phyloP scores from a whole-genome alignment of 176 grass and related monocot species.

The Thalia dealbata region DNA sequence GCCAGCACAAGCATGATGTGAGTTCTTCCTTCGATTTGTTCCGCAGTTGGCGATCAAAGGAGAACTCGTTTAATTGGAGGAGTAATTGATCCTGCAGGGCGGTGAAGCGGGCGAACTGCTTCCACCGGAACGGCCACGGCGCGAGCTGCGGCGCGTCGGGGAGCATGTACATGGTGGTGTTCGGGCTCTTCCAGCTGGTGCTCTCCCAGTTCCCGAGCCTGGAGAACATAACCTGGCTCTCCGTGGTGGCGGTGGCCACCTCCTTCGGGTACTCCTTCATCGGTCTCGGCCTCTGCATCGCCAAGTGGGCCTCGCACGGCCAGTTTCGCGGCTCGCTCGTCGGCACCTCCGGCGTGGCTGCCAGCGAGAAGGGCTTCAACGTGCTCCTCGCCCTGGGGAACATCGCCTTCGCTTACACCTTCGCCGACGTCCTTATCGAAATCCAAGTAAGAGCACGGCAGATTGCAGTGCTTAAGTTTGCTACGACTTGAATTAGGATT shows the following conservation, averaged over 20 bases:
- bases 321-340: constrained; percentile 50
- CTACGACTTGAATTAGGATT: too few species aligned
- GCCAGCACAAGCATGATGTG: constrained; percentile 97
- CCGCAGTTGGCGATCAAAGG: too few species aligned
- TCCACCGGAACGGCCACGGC: constrained; percentile 45
- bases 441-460: constrained; percentile 42
- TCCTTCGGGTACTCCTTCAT: constrained; percentile 98
- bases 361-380: constrained; percentile 57
- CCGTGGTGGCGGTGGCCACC: constrained; percentile 73
- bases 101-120: constrained; percentile 79
- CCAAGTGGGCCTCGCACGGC: constrained; percentile 66
- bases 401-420: constrained; percentile 93
- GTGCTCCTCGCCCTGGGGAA: constrained; percentile 83
- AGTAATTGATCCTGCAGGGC: too few species aligned
- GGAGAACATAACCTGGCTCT: constrained; percentile 97
- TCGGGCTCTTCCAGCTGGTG: constrained; percentile 68
- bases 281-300: constrained; percentile 77
- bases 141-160: constrained; percentile 41
- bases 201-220: constrained; percentile 76
- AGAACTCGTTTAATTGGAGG: too few species aligned
- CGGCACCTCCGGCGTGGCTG: constrained; percentile 27
- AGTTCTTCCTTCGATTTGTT: constrained; percentile 11
- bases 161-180: constrained; percentile 81
- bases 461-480: too few species aligned
- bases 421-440: constrained; percentile 90